Evolutionary conservation across 2,329 filamentous ascomycete genomes (phyloP).

Genomic region (Fusarium hostae): DNA sequence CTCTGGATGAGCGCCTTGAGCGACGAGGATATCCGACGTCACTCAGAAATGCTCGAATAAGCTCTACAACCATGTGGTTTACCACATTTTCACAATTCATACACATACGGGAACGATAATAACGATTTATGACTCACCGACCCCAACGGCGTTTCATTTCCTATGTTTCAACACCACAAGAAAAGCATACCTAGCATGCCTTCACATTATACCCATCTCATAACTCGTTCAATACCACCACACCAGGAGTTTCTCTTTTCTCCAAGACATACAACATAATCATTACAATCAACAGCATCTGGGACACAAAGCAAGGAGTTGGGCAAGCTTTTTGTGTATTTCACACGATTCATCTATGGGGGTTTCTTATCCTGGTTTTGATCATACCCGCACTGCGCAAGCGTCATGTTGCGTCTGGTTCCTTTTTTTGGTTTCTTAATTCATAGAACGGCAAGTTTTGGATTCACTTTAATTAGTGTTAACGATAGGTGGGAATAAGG

Average conservation of each 20-base stretch:
- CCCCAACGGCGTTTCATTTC: slow-evolving; percentile 32
- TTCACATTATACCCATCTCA: slow-evolving; percentile 31
- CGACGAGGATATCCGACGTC: slow-evolving; percentile 76
- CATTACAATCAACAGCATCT: slow-evolving; percentile 36
- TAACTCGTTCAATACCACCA: slow-evolving; percentile 5
- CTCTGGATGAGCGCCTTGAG: slow-evolving; percentile 84
- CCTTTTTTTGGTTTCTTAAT: slow-evolving; percentile 16
- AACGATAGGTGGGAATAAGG: slow-evolving; percentile 9
- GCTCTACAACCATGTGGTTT: neutral
- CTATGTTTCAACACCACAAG: slow-evolving; percentile 31
- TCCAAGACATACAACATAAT: slow-evolving; percentile 23
- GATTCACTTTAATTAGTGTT: slow-evolving; percentile 25
- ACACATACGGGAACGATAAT: slow-evolving; percentile 21
- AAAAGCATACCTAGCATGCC: slow-evolving; percentile 37
- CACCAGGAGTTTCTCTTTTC: neutral
- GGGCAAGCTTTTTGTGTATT: slow-evolving; percentile 34
- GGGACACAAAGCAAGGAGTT: slow-evolving; percentile 44
- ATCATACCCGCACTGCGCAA: slow-evolving; percentile 34
- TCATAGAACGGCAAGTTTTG: slow-evolving; percentile 14
- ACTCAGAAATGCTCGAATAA: slow-evolving; percentile 62
- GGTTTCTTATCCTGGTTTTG: slow-evolving; percentile 22
- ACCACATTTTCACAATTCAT: slow-evolving; percentile 1
- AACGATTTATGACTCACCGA: slow-evolving; percentile 39
- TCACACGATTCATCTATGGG: slow-evolving; percentile 24
- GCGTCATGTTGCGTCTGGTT: slow-evolving; percentile 7